phyloP scores from a whole-genome alignment of 2,329 filamentous ascomycete species.

The Onygenales sp. region DNA sequence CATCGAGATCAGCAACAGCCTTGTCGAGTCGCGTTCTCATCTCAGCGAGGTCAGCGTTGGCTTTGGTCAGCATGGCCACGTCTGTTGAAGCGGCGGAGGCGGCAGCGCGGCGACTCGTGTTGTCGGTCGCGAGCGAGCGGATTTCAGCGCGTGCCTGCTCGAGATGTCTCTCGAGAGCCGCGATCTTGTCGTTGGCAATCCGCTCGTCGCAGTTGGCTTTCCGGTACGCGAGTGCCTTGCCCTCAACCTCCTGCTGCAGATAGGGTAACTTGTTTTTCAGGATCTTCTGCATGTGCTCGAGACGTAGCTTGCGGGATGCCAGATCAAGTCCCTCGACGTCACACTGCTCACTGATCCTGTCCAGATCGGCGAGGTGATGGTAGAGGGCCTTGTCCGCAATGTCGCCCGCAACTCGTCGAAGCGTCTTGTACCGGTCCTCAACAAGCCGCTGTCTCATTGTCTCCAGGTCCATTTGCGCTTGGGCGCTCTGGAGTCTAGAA shows the following conservation, averaged over 20 bases:
- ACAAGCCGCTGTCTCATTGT: background rate
- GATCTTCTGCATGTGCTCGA: background rate
- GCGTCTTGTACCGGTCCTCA: background rate
- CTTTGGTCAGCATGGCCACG: background rate
- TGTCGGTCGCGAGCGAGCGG: background rate
- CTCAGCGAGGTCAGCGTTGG: constrained; percentile 1
- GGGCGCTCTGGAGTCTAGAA: background rate
- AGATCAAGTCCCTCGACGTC: background rate
- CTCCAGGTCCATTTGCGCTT: background rate
- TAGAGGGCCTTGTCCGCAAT: background rate
- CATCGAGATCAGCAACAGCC: background rate
- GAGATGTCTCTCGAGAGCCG: constrained; percentile 1
- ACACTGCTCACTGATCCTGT: background rate
- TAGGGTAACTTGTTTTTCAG: background rate
- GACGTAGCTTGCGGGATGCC: background rate
- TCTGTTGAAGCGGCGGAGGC: background rate
- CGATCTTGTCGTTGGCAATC: background rate
- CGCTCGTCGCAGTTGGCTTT: background rate
- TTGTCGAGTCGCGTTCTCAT: background rate
- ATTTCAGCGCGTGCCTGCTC: background rate
- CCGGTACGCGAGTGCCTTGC: background rate
- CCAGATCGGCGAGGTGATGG: background rate
- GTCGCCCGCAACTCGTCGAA: background rate
- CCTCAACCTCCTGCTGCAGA: background rate
- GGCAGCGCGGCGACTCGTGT: background rate